Evolutionary conservation across 1,139 yeast species (phyloP).

Genomic region (Yamadazyma sp.): DNA sequence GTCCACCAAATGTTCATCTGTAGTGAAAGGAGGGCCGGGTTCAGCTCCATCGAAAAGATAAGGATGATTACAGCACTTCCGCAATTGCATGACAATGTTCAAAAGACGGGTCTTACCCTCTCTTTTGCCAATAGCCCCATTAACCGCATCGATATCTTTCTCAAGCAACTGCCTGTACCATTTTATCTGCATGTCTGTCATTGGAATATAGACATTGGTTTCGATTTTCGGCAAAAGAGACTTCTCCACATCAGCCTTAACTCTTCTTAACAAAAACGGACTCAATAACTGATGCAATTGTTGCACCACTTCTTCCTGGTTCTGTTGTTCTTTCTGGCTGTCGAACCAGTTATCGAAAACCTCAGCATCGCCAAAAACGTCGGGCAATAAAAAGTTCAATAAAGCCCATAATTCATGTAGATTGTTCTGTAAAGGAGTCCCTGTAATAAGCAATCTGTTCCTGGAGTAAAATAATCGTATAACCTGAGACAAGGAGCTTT

Average conservation of each 20-base stretch:
- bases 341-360: constrained; percentile 90
- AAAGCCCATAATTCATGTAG: constrained; percentile 96
- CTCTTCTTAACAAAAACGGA: constrained; percentile 86
- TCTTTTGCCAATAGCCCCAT: constrained; percentile 83
- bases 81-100: constrained; percentile 93
- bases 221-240: constrained; percentile 89
- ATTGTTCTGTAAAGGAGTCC: constrained; percentile 94
- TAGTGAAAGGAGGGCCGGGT: constrained; percentile 97
- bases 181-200: constrained; percentile 89
- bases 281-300: constrained; percentile 82
- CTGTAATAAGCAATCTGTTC: constrained; percentile 84
- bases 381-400: constrained; percentile 85
- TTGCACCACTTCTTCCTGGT: constrained; percentile 74
- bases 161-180: constrained; percentile 91
- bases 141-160: constrained; percentile 94
- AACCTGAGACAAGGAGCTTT: constrained; percentile 84
- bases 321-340: constrained; percentile 27
- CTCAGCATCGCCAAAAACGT: constrained; percentile 88
- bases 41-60: constrained; percentile 97
- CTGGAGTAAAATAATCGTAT: constrained; percentile 83
- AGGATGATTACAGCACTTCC: constrained; percentile 97
- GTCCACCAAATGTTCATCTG: constrained; percentile 87
- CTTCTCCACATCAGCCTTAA: constrained; percentile 89
- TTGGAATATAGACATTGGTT: constrained; percentile 83
- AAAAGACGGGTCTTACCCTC: constrained; percentile 89